Evolutionary conservation across 345 rosid species (phyloP).

Genomic region (Citrus unshiu): DNA sequence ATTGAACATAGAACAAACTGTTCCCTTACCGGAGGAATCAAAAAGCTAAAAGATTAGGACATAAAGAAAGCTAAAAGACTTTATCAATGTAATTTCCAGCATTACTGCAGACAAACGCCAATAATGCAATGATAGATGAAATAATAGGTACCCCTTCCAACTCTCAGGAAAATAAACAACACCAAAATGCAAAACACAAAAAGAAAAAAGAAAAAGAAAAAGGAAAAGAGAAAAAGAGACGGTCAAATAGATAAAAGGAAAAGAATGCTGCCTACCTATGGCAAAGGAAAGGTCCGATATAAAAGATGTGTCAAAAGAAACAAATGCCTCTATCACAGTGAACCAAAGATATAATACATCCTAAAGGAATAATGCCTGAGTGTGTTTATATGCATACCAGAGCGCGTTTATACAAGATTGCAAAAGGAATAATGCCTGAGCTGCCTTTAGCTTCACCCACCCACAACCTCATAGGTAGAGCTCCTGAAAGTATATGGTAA

Average conservation of each 20-base stretch:
- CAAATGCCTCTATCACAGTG: neutral
- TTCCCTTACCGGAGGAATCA: neutral
- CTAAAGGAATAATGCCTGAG: conserved; percentile 43
- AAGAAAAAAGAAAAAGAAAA: neutral
- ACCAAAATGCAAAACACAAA: neutral
- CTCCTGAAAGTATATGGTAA: conserved; percentile 46
- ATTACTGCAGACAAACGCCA: neutral
- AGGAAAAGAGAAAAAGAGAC: neutral
- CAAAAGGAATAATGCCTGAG: conserved; percentile 55
- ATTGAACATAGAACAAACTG: neutral
- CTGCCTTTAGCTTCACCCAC: conserved; percentile 47
- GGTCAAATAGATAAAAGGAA: neutral
- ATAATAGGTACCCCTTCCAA: neutral
- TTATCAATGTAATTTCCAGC: neutral
- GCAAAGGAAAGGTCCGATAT: neutral
- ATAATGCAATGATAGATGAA: neutral
- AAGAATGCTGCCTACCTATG: neutral
- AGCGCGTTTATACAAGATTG: conserved; percentile 46
- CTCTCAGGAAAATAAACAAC: neutral
- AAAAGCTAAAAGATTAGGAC: neutral
- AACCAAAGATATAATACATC: neutral
- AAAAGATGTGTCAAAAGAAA: neutral
- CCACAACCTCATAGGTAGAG: conserved; percentile 56
- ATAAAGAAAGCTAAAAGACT: neutral
- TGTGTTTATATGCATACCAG: conserved; percentile 38